A percentile compares a stretch with the other conserved stretches of the same genome.
phyloP scores from a whole-genome alignment of 805 yeast genomes.

The Candida ficus region DNA sequence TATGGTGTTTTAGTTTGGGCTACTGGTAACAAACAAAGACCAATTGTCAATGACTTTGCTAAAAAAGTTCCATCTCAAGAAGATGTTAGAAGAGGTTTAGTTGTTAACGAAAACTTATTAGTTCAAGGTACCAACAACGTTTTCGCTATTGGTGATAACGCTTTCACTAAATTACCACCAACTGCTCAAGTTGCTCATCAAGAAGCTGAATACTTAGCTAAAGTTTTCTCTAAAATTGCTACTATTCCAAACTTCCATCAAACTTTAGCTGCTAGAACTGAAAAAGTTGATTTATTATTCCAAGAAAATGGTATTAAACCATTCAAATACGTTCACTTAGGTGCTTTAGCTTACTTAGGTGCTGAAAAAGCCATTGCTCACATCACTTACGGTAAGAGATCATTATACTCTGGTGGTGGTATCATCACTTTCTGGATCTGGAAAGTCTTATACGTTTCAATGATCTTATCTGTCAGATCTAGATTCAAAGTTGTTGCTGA shows the following conservation, averaged over 20 bases:
- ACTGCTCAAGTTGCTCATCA: constrained; percentile 98
- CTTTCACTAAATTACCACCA: constrained; percentile 82
- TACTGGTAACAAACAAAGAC: constrained; percentile 91
- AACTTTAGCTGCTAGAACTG: constrained; percentile 31
- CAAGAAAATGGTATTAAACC: constrained; percentile 39
- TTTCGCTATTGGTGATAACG: constrained; percentile 93
- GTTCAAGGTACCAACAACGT: constrained; percentile 74
- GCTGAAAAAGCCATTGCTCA: constrained; percentile 93
- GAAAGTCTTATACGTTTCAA: constrained; percentile 89
- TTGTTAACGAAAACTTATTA: constrained; percentile 69
- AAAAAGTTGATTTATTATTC: constrained; percentile 36
- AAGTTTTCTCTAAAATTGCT: constrained; percentile 59
- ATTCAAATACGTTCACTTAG: constrained; percentile 82
- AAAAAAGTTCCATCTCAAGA: constrained; percentile 67
- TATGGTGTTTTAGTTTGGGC: constrained; percentile 97
- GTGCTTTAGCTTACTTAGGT: constrained; percentile 93
- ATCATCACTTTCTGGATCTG: constrained; percentile 85
- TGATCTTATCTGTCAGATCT: constrained; percentile 87
- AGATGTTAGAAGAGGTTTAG: constrained; percentile 85
- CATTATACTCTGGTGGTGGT: constrained; percentile 79
- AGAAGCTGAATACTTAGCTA: constrained; percentile 80
- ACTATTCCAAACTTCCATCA: constrained; percentile 55
- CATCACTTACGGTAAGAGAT: constrained; percentile 73
- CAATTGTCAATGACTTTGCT: constrained; percentile 62
- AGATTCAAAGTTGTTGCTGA: constrained; percentile 81